Evolutionary conservation across 2,329 filamentous ascomycete genomes (phyloP).

Genomic region (Microthyrium microscopicum): DNA sequence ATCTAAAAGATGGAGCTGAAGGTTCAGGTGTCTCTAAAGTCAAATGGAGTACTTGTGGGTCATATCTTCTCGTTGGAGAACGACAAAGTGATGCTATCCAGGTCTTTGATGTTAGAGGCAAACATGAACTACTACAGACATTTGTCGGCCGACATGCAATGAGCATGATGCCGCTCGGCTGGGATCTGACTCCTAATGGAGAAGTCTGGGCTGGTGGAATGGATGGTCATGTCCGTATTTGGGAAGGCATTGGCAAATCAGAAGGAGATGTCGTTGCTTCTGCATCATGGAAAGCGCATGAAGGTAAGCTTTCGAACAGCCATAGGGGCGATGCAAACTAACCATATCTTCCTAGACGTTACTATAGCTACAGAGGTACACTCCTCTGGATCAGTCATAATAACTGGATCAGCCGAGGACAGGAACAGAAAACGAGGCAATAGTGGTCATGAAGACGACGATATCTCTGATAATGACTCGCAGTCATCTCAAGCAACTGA

Average conservation of each 20-base stretch:
- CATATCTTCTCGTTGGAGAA: constrained; percentile 42
- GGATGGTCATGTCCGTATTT: constrained; percentile 35
- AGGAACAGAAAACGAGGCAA: too few species aligned
- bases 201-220: constrained; percentile 43
- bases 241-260: constrained; percentile 16
- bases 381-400: too few species aligned
- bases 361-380: too few species aligned
- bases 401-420: too few species aligned
- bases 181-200: constrained; percentile 30
- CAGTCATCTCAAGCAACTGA: too few species aligned
- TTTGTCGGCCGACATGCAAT: constrained; percentile 25
- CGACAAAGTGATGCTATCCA: constrained; percentile 37
- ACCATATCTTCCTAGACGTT: too few species aligned
- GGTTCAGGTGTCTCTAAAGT: constrained; percentile 36
- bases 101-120: constrained; percentile 43
- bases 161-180: constrained; percentile 39
- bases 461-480: too few species aligned
- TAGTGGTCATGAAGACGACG: too few species aligned
- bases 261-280: constrained; percentile 14
- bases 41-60: constrained; percentile 39
- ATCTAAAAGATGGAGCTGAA: constrained; percentile 22
- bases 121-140: constrained; percentile 32
- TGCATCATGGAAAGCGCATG: constrained; percentile 1
- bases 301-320: background rate
- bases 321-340: too few species aligned